Base-by-base conservation (phyloP, 2,329 filamentous ascomycete genomes). In the Metarhizium guizhouense region DNA sequence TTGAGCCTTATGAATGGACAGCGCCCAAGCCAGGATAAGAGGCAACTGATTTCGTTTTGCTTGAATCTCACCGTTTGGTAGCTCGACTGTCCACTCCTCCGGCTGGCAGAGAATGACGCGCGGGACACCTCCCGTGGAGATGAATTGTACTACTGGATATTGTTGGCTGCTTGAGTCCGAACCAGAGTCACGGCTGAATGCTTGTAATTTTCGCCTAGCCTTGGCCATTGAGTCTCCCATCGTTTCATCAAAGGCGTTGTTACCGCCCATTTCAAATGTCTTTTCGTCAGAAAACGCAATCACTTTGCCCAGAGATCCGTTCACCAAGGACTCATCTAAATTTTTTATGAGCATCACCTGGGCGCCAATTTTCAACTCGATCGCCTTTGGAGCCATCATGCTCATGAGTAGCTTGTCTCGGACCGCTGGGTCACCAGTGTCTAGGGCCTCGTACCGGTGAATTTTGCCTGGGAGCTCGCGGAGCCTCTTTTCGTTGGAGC, bases 281-380 rank as follows among this genome's bases (percentile, higher is more conserved):
- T 66, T 70, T 56, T 72, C 70, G 42, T 73, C 71, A 3, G 71
- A 70, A 56, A 73, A 73, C 5, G 64, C 70, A 56, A 73, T 79
- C 4, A 99, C 87, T 58, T 88, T 92, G 29, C 94, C 94, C 10
- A 99, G 78, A 0, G 93, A 95, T 4, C 94, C 94, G 66, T 99
- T 99, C 62, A 97, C 94, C 0, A 99, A 79, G 0, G 83, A 86
- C 43, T 96, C 90, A 66, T 99, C 94, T 73, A 97, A 86, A 64
- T 99, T 99, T 71, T 99, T 99, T 77, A 99, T 96, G n/a, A 99
- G 77, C 94, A 99, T 99, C 48, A 99, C 95, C 68, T 99, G 95
- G 0, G 94, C 90, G 10, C 91, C 90, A 59, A 94, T 86, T 70
- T 96, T 97, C 34, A 99, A 74, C 38, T 88, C 83, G 20, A 99